phyloP scores from a whole-genome alignment of 2,329 filamentous ascomycete species.

The Byssochlamys sp. region DNA sequence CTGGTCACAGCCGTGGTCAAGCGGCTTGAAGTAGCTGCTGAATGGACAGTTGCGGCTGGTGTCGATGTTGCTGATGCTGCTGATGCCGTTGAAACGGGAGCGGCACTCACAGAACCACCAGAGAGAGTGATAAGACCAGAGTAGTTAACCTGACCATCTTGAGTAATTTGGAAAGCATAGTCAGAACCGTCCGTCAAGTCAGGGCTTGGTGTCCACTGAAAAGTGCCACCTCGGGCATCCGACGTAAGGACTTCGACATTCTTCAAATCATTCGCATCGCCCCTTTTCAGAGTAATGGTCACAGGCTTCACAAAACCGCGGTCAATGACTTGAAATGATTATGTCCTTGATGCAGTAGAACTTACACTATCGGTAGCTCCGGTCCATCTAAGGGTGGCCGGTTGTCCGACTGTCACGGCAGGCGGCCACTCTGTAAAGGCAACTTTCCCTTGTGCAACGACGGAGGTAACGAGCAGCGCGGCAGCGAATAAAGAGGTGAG shows the following conservation, averaged over 20 bases:
- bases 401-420: slow-evolving; percentile 40
- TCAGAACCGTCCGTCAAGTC: slow-evolving; percentile 36
- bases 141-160: slow-evolving; percentile 47
- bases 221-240: slow-evolving; percentile 37
- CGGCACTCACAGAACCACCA: slow-evolving; percentile 19
- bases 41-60: not conserved
- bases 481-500: slow-evolving; percentile 39
- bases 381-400: slow-evolving; percentile 40
- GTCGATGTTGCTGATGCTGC: not conserved
- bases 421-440: slow-evolving; percentile 45
- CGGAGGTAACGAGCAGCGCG: slow-evolving; percentile 36
- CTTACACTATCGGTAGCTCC: slow-evolving; percentile 31
- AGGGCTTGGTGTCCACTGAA: slow-evolving; percentile 42
- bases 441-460: slow-evolving; percentile 38
- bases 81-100: slow-evolving; percentile 4
- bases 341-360: not conserved
- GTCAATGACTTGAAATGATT: slow-evolving; percentile 7
- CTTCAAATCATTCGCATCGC: slow-evolving; percentile 40
- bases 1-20: not conserved
- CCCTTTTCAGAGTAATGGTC: slow-evolving; percentile 49
- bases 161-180: slow-evolving; percentile 52
- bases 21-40: not conserved
- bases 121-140: slow-evolving; percentile 42
- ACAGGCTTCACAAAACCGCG: slow-evolving; percentile 31
- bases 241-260: slow-evolving; percentile 42